Evolutionary conservation across 2,329 filamentous ascomycete genomes (phyloP).

Genomic region (Daldinia sp.): DNA sequence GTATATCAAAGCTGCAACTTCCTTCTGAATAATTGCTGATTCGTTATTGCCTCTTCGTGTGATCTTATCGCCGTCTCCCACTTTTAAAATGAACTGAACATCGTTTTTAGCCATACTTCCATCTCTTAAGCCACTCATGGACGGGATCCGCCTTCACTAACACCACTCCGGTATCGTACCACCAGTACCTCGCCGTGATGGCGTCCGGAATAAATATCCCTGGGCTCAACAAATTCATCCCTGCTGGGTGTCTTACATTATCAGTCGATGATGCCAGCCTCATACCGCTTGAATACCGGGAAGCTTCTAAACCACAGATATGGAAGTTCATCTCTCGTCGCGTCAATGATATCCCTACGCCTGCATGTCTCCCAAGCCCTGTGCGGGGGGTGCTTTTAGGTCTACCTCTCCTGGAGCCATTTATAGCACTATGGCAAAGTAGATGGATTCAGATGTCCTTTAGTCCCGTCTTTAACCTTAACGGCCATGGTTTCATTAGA

Average conservation of each 20-base stretch:
- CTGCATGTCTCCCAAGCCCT: conserved; percentile 22
- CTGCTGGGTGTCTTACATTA: conserved; percentile 52
- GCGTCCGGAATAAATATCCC: conserved; percentile 25
- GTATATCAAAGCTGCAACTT: conserved; percentile 1
- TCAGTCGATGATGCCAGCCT: conserved; percentile 32
- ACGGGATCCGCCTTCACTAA: not conserved
- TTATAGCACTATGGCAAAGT: conserved; percentile 46
- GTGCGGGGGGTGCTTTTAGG: conserved; percentile 46
- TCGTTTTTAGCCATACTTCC: not conserved
- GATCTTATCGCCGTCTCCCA: not conserved
- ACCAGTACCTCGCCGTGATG: not conserved
- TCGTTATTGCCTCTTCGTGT: not conserved
- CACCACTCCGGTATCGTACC: not conserved
- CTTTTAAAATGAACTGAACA: not conserved
- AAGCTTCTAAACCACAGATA: conserved; percentile 8
- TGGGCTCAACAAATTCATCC: conserved; percentile 49
- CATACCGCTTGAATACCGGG: conserved; percentile 26
- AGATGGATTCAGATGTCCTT: conserved; percentile 58
- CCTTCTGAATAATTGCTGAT: not conserved
- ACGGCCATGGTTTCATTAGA: conserved; percentile 51
- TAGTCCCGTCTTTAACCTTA: conserved; percentile 33
- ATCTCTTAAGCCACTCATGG: not conserved
- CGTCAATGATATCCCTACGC: conserved; percentile 29
- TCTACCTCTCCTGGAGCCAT: conserved; percentile 37
- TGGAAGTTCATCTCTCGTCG: conserved; percentile 45